Base-by-base conservation (phyloP, 306 rosid species). In the Prunus fruticosa region DNA sequence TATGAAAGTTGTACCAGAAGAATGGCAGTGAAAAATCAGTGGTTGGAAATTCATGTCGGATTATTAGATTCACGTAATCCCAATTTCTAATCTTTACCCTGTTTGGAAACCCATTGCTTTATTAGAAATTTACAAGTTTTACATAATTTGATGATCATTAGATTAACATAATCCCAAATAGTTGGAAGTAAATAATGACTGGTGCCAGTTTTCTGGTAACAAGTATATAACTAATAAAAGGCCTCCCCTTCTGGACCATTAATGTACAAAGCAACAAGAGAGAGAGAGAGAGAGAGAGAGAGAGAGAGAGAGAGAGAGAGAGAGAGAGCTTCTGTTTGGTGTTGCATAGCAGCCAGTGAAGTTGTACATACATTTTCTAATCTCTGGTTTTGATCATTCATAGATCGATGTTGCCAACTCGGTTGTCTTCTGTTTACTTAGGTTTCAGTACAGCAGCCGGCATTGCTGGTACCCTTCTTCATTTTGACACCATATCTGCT, bases 391-490 rank as follows among this genome's bases (percentile, higher is more conserved):
- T 72, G 65, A 12, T 47, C 27, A 25, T 69, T n/a, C 11, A 5
- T 16, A 65, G 23, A 57, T 14, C 49, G 71, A 81, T 84, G 83
- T 27, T 60, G 46, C 9, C 61, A 60, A 27, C 57, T 15, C 79
- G 30, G 67, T 53, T 78, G 58, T 81, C 79, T 74, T 79, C 88
- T 73, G 76, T 73, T 57, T 85, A 73, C 61, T 69, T 57, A 7
- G 80, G 73, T 65, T 54, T 53, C 20, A 34, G 82, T 38, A 63
- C 67, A 56, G 84, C 81, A 32, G 82, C 83, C 58, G 86, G 86
- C 72, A 50, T 85, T 78, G 85, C 88, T 20, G 88, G 88, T 85
- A 75, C 6, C 27, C 47, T 70, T 27, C 65, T 52, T 80, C 34
- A 72, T 11, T 3, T 57, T 38, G 13, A 14, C 66, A 7, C 23